These are phyloP conservation scores for Rhizopogon hawkerae DNA, from an alignment of 1,284 basidiomycete genomes.

Conservation along the genomic window DNA sequence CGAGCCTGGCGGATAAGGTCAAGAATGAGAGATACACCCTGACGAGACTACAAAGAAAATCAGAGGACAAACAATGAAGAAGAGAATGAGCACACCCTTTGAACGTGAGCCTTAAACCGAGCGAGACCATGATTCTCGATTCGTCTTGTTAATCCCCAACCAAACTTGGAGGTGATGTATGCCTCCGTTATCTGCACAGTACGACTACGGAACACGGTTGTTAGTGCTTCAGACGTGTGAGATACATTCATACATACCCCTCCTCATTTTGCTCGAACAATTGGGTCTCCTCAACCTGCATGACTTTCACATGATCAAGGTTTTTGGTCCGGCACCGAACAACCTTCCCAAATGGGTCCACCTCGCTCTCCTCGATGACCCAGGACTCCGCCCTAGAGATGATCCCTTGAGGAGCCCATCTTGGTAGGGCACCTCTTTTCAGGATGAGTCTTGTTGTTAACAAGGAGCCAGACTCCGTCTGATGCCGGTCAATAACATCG, in stretches of 20 bases:
- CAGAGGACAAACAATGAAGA: constrained; percentile 11
- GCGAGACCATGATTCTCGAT: constrained; percentile 73
- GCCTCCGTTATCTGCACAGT: constrained; percentile 73
- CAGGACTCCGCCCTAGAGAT: constrained; percentile 70
- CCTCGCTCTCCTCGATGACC: constrained; percentile 88
- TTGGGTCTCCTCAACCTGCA: constrained; percentile 72
- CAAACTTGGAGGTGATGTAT: constrained; percentile 66
- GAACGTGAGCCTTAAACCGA: constrained; percentile 71
- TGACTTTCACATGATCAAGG: constrained; percentile 76
- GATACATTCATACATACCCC: constrained; percentile 39
- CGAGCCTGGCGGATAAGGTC: constrained; percentile 68
- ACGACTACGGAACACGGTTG: constrained; percentile 36
- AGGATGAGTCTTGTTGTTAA: constrained; percentile 85
- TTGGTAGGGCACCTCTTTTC: constrained; percentile 83
- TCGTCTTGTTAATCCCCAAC: constrained; percentile 73
- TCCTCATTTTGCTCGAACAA: constrained; percentile 53
- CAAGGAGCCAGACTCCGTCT: constrained; percentile 70
- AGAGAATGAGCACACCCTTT: constrained; percentile 41
- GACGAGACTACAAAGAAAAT: constrained; percentile 52
- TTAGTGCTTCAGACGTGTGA: neutral
- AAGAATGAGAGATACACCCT: constrained; percentile 69
- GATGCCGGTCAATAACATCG: constrained; percentile 82
- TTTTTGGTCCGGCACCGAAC: constrained; percentile 70
- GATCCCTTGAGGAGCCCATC: constrained; percentile 83
- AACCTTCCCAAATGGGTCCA: constrained; percentile 66